A percentile compares a stretch with the other conserved stretches of the same genome.
Conservation (phyloP, 768 basidiomycete species). For the Mycena galopus region DNA sequence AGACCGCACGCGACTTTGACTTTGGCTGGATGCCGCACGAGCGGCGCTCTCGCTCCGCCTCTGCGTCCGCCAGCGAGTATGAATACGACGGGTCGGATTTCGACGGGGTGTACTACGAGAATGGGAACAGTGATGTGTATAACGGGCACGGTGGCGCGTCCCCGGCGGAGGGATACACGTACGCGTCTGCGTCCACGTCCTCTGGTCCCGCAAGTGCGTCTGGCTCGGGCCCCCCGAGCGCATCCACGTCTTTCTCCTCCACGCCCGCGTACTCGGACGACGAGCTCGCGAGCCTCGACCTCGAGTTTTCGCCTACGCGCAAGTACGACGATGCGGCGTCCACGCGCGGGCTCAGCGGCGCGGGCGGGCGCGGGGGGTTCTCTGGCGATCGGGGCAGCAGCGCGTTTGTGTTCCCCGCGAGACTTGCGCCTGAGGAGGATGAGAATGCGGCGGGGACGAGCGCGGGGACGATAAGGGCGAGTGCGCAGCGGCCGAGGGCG, state of each 20-base stretch:
- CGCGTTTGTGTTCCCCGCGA: conserved; percentile 25
- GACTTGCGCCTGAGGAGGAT: conserved; percentile 23
- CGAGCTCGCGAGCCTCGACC: conserved; percentile 17
- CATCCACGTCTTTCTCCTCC: background rate
- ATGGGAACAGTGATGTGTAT: background rate
- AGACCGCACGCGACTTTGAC: conserved; percentile 6
- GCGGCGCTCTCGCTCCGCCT: background rate
- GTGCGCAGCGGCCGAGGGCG: conserved; percentile 24
- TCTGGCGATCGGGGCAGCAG: background rate
- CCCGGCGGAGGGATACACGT: too few relatives aligned
- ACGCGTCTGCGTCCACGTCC: background rate
- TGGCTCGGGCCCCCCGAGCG: background rate
- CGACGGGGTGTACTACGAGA: background rate
- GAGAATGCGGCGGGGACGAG: conserved; percentile 61
- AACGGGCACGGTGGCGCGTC: background rate
- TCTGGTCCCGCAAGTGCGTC: background rate
- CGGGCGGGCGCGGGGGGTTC: background rate
- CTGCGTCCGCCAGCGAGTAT: background rate
- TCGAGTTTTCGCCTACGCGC: background rate
- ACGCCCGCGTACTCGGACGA: conserved; percentile 32
- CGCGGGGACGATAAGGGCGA: conserved; percentile 56
- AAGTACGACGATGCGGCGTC: background rate
- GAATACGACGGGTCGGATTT: conserved; percentile 4
- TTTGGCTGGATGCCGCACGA: conserved; percentile 31
- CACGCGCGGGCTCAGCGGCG: background rate